These are phyloP conservation scores for Carex arenaria DNA, from an alignment of 202 grass and related monocot species.

Conservation along the genomic window DNA sequence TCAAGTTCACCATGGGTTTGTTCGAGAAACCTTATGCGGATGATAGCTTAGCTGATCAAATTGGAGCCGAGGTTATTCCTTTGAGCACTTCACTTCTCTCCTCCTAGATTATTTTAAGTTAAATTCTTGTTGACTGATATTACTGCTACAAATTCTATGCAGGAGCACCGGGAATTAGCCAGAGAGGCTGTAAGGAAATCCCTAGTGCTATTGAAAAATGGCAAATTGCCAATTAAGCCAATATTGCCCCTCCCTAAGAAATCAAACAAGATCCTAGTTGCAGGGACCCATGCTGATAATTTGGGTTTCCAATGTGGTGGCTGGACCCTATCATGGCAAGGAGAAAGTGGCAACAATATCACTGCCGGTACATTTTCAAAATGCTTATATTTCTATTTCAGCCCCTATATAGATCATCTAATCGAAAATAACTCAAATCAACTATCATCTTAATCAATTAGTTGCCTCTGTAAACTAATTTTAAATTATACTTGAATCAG, in stretches of 20 bases:
- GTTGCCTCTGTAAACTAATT: neutral
- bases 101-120: neutral
- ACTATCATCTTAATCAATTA: neutral
- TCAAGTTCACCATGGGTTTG: conserved; percentile 85
- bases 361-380: conserved; percentile 37
- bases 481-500: conserved; percentile 16
- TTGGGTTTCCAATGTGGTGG: conserved; percentile 79
- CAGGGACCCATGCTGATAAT: conserved; percentile 69
- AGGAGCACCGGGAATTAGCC: conserved; percentile 73
- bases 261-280: conserved; percentile 53
- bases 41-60: conserved; percentile 48
- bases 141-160: neutral
- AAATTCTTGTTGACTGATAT: neutral
- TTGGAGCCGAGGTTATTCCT: conserved; percentile 50
- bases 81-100: neutral
- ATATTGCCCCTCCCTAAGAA: conserved; percentile 73
- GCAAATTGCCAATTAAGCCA: conserved; percentile 33
- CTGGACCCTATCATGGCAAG: conserved; percentile 80
- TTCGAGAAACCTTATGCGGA: conserved; percentile 70
- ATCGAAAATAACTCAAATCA: neutral
- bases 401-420: neutral
- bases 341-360: conserved; percentile 44
- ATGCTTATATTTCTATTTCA: neutral
- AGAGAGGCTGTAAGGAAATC: conserved; percentile 83
- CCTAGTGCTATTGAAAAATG: conserved; percentile 74